phyloP scores from a whole-genome alignment of 2,329 filamentous ascomycete genomes.

The Beauveria varroae region DNA sequence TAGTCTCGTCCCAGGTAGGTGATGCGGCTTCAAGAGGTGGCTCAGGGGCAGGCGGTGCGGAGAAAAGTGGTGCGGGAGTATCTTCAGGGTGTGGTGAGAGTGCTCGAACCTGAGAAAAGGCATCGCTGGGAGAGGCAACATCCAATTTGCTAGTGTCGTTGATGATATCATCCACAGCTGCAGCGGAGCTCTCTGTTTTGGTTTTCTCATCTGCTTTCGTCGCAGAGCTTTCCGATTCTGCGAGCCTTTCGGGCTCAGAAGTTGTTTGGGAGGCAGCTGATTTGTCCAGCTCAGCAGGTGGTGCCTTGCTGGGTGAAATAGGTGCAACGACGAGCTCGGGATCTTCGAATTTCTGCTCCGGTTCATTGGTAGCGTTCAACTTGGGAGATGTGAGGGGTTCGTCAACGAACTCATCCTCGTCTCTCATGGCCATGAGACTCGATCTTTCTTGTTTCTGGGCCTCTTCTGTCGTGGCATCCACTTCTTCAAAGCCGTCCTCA shows the following conservation, averaged over 20 bases:
- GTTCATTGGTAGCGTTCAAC: constrained; percentile 52
- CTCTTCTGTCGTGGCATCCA: constrained; percentile 65
- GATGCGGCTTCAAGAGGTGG: constrained; percentile 20
- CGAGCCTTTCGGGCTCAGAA: neutral
- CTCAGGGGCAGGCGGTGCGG: constrained; percentile 23
- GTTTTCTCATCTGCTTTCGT: constrained; percentile 12
- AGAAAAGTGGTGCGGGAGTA: constrained; percentile 56
- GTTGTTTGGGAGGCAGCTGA: constrained; percentile 3
- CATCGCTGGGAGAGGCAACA: neutral
- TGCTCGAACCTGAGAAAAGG: constrained; percentile 14
- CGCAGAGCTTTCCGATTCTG: constrained; percentile 13
- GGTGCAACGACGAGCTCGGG: constrained; percentile 50
- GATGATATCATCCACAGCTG: constrained; percentile 6
- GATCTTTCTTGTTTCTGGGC: constrained; percentile 2
- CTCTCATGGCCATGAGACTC: constrained; percentile 28
- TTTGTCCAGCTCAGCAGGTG: constrained; percentile 19
- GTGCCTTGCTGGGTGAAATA: constrained; percentile 42
- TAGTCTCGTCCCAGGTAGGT: neutral
- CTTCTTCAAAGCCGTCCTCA: constrained; percentile 92
- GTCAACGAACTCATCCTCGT: constrained; percentile 70
- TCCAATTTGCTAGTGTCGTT: constrained; percentile 5
- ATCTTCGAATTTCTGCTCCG: constrained; percentile 45
- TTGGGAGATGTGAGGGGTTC: constrained; percentile 65
- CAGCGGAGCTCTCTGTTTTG: constrained; percentile 6
- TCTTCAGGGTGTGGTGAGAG: constrained; percentile 56